Percentiles rank a stretch among this genome's conserved stretches.
Conservation (phyloP, 768 basidiomycete genomes). For the Podaxis mareebaensis region DNA sequence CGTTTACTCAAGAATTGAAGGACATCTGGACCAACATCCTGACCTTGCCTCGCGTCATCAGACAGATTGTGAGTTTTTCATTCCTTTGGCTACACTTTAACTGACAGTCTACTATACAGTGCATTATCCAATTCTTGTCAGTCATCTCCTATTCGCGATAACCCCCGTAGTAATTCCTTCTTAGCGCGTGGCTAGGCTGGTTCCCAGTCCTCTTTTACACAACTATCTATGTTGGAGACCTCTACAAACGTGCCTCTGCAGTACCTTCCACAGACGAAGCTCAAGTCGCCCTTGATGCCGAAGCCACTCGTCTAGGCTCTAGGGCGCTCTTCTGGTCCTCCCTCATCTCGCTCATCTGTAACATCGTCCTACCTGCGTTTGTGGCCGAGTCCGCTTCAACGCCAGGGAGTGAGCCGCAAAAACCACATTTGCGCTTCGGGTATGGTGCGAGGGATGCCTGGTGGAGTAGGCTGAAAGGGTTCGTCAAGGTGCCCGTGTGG, state of each 20-base stretch:
- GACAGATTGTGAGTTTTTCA: conserved; percentile 66
- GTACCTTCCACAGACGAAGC: conserved; percentile 24
- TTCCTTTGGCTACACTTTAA: not conserved
- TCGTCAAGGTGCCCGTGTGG: conserved; percentile 36
- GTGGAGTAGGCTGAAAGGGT: conserved; percentile 24
- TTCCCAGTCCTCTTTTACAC: conserved; percentile 91
- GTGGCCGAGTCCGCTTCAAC: conserved; percentile 35
- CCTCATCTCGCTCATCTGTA: conserved; percentile 63
- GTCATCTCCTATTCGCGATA: conserved; percentile 24
- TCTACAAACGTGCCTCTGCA: conserved; percentile 60
- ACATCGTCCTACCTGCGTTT: conserved; percentile 71
- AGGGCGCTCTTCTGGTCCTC: conserved; percentile 82
- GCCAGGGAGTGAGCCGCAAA: not conserved
- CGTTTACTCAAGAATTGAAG: conserved; percentile 45
- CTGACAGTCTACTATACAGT: conserved; percentile 40
- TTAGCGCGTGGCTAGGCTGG: conserved; percentile 85
- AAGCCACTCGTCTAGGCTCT: conserved; percentile 82
- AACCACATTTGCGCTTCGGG: conserved; percentile 1
- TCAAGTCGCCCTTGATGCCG: conserved; percentile 47
- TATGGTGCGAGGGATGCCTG: conserved; percentile 10
- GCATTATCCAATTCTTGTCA: conserved; percentile 79
- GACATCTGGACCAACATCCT: conserved; percentile 73
- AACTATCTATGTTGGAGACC: conserved; percentile 84
- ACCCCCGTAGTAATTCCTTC: not conserved
- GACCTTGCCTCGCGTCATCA: conserved; percentile 72